Percentiles rank a stretch among this genome's conserved stretches.
Conservation (phyloP, 495 filamentous ascomycete species). For the Viridothelium virens region DNA sequence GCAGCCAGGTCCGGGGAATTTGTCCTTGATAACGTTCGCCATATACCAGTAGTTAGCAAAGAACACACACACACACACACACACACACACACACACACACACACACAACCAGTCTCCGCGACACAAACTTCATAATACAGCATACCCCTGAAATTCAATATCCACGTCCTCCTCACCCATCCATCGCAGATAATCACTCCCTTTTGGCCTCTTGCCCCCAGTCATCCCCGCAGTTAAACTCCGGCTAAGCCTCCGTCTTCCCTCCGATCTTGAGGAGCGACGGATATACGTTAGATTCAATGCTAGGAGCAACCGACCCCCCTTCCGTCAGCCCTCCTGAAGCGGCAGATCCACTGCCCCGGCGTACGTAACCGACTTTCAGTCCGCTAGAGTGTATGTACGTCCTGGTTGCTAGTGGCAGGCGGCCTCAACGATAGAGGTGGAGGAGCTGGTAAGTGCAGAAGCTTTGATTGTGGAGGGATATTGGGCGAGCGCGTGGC, state of each 20-base stretch:
- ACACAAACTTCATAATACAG: neutral
- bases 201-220: neutral
- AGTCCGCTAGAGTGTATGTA: slow-evolving; percentile 20
- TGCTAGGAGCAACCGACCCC: neutral
- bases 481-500: slow-evolving; percentile 31
- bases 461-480: neutral
- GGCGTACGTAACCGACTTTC: slow-evolving; percentile 21
- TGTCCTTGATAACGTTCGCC: neutral
- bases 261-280: neutral
- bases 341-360: slow-evolving; percentile 3
- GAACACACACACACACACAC: neutral
- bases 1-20: neutral
- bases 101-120: neutral
- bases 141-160: neutral
- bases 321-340: neutral
- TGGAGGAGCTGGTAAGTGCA: slow-evolving; percentile 16
- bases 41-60: neutral
- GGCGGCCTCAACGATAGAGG: slow-evolving; percentile 7
- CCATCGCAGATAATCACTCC: neutral
- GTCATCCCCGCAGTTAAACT: neutral
- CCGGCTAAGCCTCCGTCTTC: neutral
- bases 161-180: neutral
- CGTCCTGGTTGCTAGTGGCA: slow-evolving; percentile 10
- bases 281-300: neutral
- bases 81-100: neutral